Evolutionary conservation across 371 early-diverging fungal species (phyloP), one percentile per base, ranked within the genome.

Genomic region (Rhizomucor pusillus): DNA sequence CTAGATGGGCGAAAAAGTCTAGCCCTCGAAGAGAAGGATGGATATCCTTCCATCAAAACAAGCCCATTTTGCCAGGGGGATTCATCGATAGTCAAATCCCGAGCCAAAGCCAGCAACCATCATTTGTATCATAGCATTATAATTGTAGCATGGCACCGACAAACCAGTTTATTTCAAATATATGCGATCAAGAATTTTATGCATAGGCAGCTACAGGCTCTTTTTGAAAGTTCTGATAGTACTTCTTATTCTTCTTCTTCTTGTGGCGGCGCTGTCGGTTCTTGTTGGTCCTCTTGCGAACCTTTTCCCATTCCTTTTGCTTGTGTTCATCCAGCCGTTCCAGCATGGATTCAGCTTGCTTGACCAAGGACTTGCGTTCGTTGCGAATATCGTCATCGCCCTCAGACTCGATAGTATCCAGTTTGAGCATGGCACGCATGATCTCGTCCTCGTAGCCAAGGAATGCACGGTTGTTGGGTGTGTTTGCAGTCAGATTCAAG

Each of bases 41-140:
- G 85, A 57, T 85, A 11, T 65, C 79, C n/a, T 62, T 85, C 13
- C 82, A 81, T 58, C 73, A 82, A 61, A 54, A 59, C 18, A 84
- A 84, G 37, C 37, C n/a, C n/a, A n/a, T n/a, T n/a, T n/a, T n/a
- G n/a, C n/a, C n/a, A n/a, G n/a, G n/a, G n/a, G n/a, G n/a, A n/a
- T n/a, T n/a, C n/a, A n/a, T n/a, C n/a, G n/a, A n/a, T n/a, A n/a
- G n/a, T n/a, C n/a, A n/a, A n/a, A n/a, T n/a, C n/a, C n/a, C n/a
- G n/a, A n/a, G n/a, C n/a, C n/a, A n/a, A n/a, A n/a, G n/a, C n/a
- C n/a, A n/a, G n/a, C n/a, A n/a, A n/a, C n/a, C n/a, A n/a, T n/a
- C n/a, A n/a, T n/a, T n/a, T n/a, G n/a, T n/a, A n/a, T n/a, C n/a
- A n/a, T n/a, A n/a, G n/a, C n/a, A n/a, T n/a, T n/a, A n/a, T n/a